Conservation (phyloP, 495 filamentous ascomycete genomes). For the Xylaria acuta region DNA sequence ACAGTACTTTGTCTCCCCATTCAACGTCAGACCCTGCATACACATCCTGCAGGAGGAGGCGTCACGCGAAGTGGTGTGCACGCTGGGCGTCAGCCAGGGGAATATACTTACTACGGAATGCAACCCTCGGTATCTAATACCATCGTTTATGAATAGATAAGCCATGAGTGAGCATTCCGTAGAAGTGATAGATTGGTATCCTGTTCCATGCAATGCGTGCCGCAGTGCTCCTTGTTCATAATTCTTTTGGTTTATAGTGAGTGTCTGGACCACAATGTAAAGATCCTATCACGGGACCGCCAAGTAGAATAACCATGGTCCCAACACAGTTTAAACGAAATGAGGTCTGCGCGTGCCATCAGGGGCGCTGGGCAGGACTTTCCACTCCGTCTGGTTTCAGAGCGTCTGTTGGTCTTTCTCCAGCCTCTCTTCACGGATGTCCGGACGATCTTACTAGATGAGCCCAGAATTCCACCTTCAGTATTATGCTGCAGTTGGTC, state of each 20-base stretch:
- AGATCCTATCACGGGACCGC: not conserved
- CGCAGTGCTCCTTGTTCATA: not conserved
- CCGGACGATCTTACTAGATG: not conserved
- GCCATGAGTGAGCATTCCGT: not conserved
- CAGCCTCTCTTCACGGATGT: not conserved
- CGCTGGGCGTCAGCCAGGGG: not conserved
- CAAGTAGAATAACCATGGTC: not conserved
- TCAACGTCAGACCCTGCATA: not conserved
- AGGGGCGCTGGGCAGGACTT: not conserved
- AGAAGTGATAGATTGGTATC: not conserved
- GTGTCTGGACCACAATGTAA: not conserved
- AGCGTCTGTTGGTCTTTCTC: not conserved
- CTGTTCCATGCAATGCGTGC: not conserved
- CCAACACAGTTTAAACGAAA: not conserved
- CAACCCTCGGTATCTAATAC: not conserved
- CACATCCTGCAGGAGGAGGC: not conserved
- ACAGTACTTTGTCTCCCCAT: not conserved
- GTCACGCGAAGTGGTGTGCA: not conserved
- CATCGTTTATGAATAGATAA: not conserved
- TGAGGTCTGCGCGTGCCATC: not conserved
- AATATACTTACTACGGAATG: not conserved
- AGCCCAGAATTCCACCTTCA: not conserved
- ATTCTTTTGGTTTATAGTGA: not conserved
- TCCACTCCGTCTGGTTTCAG: not conserved
- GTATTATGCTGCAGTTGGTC: not conserved